These are phyloP conservation scores for Puccinellia tenuiflora DNA, from an alignment of 176 grass and related monocot genomes.

Conservation along the genomic window DNA sequence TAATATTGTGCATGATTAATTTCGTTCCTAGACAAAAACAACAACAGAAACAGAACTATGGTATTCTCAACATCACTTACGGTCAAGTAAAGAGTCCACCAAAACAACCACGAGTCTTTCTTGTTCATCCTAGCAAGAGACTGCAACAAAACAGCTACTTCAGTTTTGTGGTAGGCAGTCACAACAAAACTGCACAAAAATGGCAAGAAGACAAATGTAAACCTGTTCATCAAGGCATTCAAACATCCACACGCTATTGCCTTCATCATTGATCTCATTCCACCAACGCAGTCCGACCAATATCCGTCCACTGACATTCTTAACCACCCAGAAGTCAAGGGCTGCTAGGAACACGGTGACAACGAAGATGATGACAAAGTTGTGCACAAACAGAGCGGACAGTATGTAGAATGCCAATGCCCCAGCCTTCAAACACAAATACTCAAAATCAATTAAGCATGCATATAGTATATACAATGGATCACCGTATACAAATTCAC, in stretches of 20 bases:
- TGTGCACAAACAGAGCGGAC: constrained; percentile 74
- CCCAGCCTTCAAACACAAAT: constrained; percentile 41
- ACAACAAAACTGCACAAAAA: not conserved
- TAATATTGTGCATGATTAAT: not conserved
- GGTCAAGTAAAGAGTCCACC: constrained; percentile 91
- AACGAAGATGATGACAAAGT: constrained; percentile 97
- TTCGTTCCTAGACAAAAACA: not conserved
- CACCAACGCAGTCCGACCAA: constrained; percentile 92
- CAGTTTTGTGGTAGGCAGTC: not conserved
- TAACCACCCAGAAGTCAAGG: constrained; percentile 97
- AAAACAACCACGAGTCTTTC: constrained; percentile 93
- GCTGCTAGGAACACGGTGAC: constrained; percentile 88
- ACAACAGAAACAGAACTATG: not conserved
- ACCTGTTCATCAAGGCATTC: constrained; percentile 92
- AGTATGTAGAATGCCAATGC: constrained; percentile 74
- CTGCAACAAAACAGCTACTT: constrained; percentile 29
- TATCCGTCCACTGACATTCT: constrained; percentile 90
- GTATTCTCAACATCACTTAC: constrained; percentile 34
- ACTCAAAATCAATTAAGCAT: constrained; percentile 4
- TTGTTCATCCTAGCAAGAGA: constrained; percentile 89
- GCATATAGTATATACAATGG: not conserved
- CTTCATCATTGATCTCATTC: constrained; percentile 90
- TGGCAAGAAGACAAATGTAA: not conserved
- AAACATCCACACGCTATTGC: constrained; percentile 87
- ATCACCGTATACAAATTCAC: not conserved